Conservation (phyloP, 139 green algal species). For the Haematococcus sp. region DNA sequence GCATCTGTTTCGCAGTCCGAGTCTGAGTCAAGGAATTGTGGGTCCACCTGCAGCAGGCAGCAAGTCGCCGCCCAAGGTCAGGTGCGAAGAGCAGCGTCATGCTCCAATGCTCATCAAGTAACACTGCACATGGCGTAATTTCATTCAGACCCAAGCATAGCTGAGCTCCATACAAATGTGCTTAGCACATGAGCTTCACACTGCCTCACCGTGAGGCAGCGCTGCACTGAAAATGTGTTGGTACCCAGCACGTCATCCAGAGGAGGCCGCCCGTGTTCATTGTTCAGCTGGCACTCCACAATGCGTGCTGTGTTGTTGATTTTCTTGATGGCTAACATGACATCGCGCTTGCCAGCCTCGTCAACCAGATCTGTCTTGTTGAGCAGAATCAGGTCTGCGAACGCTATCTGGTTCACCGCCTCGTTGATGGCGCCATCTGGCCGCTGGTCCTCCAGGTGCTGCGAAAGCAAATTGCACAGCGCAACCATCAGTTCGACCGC, state of each 20-base stretch:
- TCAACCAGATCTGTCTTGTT: constrained; percentile 84
- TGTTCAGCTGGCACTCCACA: constrained; percentile 67
- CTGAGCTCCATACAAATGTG: no score
- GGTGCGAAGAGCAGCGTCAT: no score
- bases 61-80: no score
- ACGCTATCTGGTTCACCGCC: constrained; percentile 79
- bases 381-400: constrained; percentile 84
- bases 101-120: no score
- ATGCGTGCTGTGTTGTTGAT: constrained; percentile 75
- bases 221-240: constrained; percentile 71
- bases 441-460: constrained; percentile 52
- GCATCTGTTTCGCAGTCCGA: constrained; percentile 13
- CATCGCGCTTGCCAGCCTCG: constrained; percentile 40
- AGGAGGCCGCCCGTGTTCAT: constrained; percentile 21
- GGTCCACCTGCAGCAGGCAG: constrained; percentile 55
- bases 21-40: constrained; percentile 69
- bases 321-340: constrained; percentile 40
- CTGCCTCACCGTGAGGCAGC: constrained; percentile 56
- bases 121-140: no score
- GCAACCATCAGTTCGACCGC: background rate
- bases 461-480: background rate
- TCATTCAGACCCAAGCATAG: no score
- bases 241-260: constrained; percentile 58
- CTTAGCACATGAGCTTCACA: no score
- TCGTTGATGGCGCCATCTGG: constrained; percentile 55